These are phyloP conservation scores for Fusarium equiseti DNA, from an alignment of 2,329 filamentous ascomycete genomes.

Conservation along the genomic window DNA sequence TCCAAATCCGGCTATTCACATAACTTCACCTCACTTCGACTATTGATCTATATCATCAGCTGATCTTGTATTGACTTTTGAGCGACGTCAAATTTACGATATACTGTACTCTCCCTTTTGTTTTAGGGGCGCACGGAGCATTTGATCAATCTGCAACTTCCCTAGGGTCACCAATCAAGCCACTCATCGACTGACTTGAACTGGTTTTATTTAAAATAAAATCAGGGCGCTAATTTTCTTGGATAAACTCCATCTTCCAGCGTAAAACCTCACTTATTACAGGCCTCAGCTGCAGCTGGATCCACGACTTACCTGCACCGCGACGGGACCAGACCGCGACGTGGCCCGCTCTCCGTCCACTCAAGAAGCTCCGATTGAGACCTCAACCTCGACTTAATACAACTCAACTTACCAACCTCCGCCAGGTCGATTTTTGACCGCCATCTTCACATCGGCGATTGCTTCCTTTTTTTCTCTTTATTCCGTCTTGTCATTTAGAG, in stretches of 20 bases:
- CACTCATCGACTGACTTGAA: constrained; percentile 4
- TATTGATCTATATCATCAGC: constrained; percentile 6
- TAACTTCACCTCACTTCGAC: neutral
- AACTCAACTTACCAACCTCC: constrained; percentile 19
- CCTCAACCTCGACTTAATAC: constrained; percentile 26
- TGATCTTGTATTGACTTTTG: constrained; percentile 14
- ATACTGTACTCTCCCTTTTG: neutral
- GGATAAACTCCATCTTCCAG: constrained; percentile 4
- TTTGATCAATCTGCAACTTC: constrained; percentile 18
- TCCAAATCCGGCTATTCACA: constrained; percentile 29
- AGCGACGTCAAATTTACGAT: constrained; percentile 20
- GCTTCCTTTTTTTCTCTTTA: constrained; percentile 13
- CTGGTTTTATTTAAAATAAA: constrained; percentile 13
- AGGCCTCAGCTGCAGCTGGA: constrained; percentile 24
- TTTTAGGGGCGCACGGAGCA: constrained; percentile 20
- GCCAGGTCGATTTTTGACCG: constrained; percentile 24
- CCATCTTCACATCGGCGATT: constrained; percentile 33
- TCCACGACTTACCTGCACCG: constrained; percentile 14
- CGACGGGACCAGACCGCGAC: constrained; percentile 42
- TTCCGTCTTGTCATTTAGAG: constrained; percentile 20
- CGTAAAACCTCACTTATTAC: constrained; percentile 33
- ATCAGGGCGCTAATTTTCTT: constrained; percentile 33
- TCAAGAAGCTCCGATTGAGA: constrained; percentile 19
- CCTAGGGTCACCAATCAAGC: constrained; percentile 20
- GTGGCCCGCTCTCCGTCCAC: constrained; percentile 40